Percentiles rank a stretch among this genome's conserved stretches.
Evolutionary conservation across 164 flowering plant species (phyloP).

Genomic region (Houttuynia cordata): DNA sequence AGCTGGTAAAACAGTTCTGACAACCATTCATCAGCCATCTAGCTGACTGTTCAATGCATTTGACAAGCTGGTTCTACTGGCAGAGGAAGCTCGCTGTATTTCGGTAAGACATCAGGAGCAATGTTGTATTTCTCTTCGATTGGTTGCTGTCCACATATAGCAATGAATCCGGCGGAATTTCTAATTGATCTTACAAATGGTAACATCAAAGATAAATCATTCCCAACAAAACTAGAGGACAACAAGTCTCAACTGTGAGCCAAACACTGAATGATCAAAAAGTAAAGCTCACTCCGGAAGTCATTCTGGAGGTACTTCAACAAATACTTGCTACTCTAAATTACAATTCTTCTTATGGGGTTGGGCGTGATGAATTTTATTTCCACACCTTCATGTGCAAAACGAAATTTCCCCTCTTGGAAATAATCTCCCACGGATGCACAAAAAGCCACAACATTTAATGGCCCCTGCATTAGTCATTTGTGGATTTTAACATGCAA

Average conservation of each 20-base stretch:
- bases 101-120: constrained; percentile 5
- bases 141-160: constrained; percentile 3
- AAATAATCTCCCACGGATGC: too few species aligned
- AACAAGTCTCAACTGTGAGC: not conserved
- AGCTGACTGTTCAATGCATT: constrained; percentile 2
- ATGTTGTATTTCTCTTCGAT: constrained; percentile 4
- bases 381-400: too few species aligned
- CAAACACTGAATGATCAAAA: not conserved
- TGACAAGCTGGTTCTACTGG: constrained; percentile 3
- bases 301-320: not conserved
- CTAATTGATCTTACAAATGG: constrained; percentile 3
- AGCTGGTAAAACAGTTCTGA: constrained; percentile 5
- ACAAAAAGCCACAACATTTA: too few species aligned
- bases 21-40: constrained; percentile 3
- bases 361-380: too few species aligned
- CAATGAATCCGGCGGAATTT: constrained; percentile 6
- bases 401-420: too few species aligned
- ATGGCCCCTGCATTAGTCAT: too few species aligned
- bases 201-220: constrained; percentile 2
- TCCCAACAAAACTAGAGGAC: constrained; percentile 3
- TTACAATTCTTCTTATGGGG: too few species aligned
- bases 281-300: not conserved
- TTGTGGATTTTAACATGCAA: too few species aligned
- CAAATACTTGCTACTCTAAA: too few species aligned
- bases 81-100: not conserved